Percentiles rank a stretch among this genome's conserved stretches.
Evolutionary conservation across 768 basidiomycete genomes (phyloP).

Genomic region (Podaxis sp.): DNA sequence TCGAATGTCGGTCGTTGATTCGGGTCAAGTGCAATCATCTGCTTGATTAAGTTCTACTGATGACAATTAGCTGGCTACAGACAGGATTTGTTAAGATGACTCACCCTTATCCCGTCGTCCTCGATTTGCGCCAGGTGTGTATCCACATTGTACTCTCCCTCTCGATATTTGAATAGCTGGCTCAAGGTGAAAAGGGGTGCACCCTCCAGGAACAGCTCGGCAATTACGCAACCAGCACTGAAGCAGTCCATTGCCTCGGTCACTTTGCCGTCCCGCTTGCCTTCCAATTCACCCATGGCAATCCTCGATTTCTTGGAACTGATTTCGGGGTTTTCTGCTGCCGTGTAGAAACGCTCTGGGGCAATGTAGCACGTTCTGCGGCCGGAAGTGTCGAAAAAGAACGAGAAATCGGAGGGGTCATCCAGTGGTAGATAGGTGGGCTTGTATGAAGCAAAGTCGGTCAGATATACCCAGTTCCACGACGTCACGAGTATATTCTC

Average conservation of each 20-base stretch:
- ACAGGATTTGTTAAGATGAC: slow-evolving; percentile 15
- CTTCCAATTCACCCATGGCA: slow-evolving; percentile 49
- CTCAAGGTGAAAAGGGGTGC: slow-evolving; percentile 89
- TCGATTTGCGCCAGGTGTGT: slow-evolving; percentile 68
- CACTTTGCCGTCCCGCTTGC: slow-evolving; percentile 73
- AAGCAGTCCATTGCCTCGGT: slow-evolving; percentile 99
- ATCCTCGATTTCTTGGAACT: slow-evolving; percentile 61
- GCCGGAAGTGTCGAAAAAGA: slow-evolving; percentile 95
- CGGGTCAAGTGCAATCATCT: slow-evolving; percentile 87
- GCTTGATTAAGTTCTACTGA: slow-evolving; percentile 74
- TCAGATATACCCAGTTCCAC: slow-evolving; percentile 92
- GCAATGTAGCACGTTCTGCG: slow-evolving; percentile 94
- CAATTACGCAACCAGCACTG: slow-evolving; percentile 90
- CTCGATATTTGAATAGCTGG: slow-evolving; percentile 91
- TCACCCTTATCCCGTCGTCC: slow-evolving; percentile 79
- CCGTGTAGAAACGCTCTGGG: slow-evolving; percentile 90
- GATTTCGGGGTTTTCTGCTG: slow-evolving; percentile 61
- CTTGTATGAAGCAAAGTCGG: slow-evolving; percentile 95
- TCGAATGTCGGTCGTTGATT: slow-evolving; percentile 77
- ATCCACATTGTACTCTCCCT: slow-evolving; percentile 79
- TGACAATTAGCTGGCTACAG: slow-evolving; percentile 17
- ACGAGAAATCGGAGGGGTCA: slow-evolving; percentile 96
- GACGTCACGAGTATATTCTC: slow-evolving; percentile 96
- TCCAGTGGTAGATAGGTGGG: slow-evolving; percentile 93
- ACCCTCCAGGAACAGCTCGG: slow-evolving; percentile 94